Conservation (phyloP, 2,329 filamentous ascomycete species). For the Trichoderma guizhouense region DNA sequence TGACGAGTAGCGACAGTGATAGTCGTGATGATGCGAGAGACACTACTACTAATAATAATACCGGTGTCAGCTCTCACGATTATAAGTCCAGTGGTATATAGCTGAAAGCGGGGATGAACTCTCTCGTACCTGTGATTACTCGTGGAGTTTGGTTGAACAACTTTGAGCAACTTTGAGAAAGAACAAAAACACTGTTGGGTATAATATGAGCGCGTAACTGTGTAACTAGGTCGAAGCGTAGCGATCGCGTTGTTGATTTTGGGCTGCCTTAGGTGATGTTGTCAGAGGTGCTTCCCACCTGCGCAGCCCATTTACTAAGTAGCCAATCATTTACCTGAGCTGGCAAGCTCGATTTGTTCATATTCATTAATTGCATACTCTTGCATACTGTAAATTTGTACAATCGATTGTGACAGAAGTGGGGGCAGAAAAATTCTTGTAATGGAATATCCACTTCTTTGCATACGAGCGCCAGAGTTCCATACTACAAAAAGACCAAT, state of each 20-base stretch:
- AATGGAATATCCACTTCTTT: conserved; percentile 7
- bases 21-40: not conserved
- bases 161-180: not conserved
- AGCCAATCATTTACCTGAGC: not conserved
- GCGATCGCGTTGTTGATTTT: conserved; percentile 12
- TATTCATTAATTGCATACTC: not conserved
- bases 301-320: not conserved
- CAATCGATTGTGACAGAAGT: not conserved
- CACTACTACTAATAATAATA: not conserved
- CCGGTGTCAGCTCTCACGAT: not conserved
- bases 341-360: not conserved
- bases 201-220: not conserved
- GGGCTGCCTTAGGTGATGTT: conserved; percentile 10
- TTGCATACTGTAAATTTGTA: not conserved
- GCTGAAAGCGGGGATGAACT: not conserved
- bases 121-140: not conserved
- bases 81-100: not conserved
- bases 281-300: conserved; percentile 9
- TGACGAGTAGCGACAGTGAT: not conserved
- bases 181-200: not conserved
- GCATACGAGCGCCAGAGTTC: not conserved
- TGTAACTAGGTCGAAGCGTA: not conserved
- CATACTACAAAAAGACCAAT: not conserved
- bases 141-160: not conserved
- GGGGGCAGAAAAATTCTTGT: conserved; percentile 10